Evolutionary conservation across 192 early-diverging fungal species (phyloP), one percentile per base, ranked within the genome.

Genomic region (Gaertneriomyces semiglobifer): DNA sequence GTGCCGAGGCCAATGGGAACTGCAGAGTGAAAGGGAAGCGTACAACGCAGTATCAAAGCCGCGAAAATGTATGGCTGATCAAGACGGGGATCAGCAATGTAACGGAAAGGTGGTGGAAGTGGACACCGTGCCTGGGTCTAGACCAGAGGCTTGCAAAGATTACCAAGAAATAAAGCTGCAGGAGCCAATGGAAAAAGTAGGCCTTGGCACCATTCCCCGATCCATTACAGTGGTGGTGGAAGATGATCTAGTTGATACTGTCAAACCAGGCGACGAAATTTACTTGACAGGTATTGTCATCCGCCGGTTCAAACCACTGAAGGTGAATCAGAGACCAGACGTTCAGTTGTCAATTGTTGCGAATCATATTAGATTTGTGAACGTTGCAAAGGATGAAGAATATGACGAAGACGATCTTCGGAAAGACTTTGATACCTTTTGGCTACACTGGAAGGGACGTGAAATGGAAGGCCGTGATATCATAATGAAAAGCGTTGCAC

Each of bases 211-310:
- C 0, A 79, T 79, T 42, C 78, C 78, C 7, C 62, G 78, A 11
- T 79, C 78, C 5, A 68, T 76, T 38, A n/a, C 56, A 33, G 65
- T 76, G 16, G 56, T 76, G 33, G 56, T 94, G 63, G 91, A 94
- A 73, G 94, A 98, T 63, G 94, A 98, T 70, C 74, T 98, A 44
- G 93, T 96, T 0, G 95, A 98, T 74, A 76, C 83, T 25, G 82
- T 81, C 54, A 93, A 94, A 70, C 87, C 95, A 16, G 95, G 95
- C 5, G 77, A 79, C 53, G 77, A 79, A 71, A 69, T 81, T 7
- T 62, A 67, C 38, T 59, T 79, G 25, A 72, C 71, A 0, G 89
- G 88, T 4, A 78, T 74, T 0, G 74, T 89, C 14, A 84, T 88
- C 12, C 57, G 84, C 0, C 70, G 89, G 45, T 90, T 82, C 83